Base-by-base conservation (phyloP, 257 asterid species). In the Ophiorrhiza pumila region DNA sequence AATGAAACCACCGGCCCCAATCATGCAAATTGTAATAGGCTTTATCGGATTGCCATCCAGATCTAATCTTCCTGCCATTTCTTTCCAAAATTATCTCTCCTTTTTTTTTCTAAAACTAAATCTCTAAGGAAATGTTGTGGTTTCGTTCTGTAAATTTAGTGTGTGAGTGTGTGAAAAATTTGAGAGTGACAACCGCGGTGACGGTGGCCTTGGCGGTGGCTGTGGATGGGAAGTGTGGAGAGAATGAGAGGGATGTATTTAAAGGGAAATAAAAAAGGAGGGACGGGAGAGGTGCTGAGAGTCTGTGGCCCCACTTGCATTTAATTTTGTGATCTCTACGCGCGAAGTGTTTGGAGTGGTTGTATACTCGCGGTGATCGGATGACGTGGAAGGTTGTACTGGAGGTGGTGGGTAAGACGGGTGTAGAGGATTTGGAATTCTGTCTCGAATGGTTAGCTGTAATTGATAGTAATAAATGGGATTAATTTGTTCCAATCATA, bases 1-100 rank as follows among this genome's bases (percentile, higher is more conserved):
- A 60, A 93, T 93, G 87, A 93, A 93, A 4, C 98, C 98, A 15
- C 98, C 98, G 60, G 98, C 98, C 43, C 96, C 98, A 53, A 91
- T 93, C 97, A 93, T 89, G 86, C 97, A 93, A 79, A 90, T 90
- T 29, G 93, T 93, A 22, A 93, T 79, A 77, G 90, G 89, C 78
- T 87, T 84, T 0, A 93, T 86, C 72, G 85, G 79, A 62, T 87
- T 89, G 22, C 98, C 98, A 65, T 93, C 96, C 89, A 93, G 97
- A 93, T 93, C 97, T 84, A 89, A 74, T 70, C 93, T 86, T 58
- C 82, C 96, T 68, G 96, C 88, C 98, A 90, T 90, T 83, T 57
- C 55, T 22, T 7, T 7, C 70, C 68, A 5, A 56, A 57, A 47
- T 43, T 42, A 5, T 29, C 1, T 27, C 23, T 43, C 47, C 49